Evolutionary conservation across 305 asterid species (phyloP).

Genomic region (Fraxinus sp.): DNA sequence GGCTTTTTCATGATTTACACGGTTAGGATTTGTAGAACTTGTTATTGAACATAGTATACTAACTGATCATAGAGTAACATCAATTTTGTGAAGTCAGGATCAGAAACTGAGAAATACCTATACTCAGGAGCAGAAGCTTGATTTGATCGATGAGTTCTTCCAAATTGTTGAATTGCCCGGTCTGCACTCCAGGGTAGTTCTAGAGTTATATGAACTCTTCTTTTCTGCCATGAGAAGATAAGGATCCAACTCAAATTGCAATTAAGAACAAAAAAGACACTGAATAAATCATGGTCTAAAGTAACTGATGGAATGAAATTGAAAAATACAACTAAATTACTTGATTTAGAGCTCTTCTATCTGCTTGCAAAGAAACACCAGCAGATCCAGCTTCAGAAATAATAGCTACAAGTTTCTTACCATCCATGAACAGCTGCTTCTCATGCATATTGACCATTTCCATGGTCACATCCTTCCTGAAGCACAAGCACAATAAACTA

Average conservation of each 20-base stretch:
- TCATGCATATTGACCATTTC: slow-evolving; percentile 99
- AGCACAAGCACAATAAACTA: slow-evolving; percentile 29
- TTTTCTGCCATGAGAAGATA: slow-evolving; percentile 59
- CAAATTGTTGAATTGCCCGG: slow-evolving; percentile 97
- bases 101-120: slow-evolving; percentile 51
- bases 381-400: slow-evolving; percentile 99
- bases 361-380: slow-evolving; percentile 99
- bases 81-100: slow-evolving; percentile 10
- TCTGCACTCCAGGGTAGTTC: slow-evolving; percentile 99
- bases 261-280: slow-evolving; percentile 19
- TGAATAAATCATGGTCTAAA: slow-evolving; percentile 20
- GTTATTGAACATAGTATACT: background rate
- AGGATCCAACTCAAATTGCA: slow-evolving; percentile 26
- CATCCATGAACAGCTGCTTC: slow-evolving; percentile 93
- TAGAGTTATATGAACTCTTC: slow-evolving; percentile 93
- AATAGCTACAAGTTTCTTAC: slow-evolving; percentile 84
- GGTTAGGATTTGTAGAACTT: slow-evolving; percentile 1
- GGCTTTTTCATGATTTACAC: slow-evolving; percentile 3
- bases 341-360: slow-evolving; percentile 94
- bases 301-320: slow-evolving; percentile 5
- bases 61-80: background rate
- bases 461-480: slow-evolving; percentile 90
- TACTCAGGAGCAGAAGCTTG: slow-evolving; percentile 98
- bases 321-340: slow-evolving; percentile 33
- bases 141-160: slow-evolving; percentile 97